These are phyloP conservation scores for Oryza officinalis DNA, from an alignment of 176 grass and related monocot genomes.

Conservation along the genomic window DNA sequence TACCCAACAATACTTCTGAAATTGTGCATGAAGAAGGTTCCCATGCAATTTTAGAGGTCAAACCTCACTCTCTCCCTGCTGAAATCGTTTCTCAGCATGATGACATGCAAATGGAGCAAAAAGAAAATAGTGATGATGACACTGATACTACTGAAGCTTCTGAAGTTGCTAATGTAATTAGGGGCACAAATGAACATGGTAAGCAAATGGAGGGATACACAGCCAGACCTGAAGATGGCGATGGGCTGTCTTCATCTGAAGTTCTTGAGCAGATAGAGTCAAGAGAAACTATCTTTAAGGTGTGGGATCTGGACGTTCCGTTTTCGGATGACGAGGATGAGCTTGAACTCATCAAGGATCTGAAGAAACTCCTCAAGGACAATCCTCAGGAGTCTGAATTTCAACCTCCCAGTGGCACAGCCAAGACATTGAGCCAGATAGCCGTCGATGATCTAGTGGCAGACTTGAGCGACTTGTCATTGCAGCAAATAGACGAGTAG, in stretches of 20 bases:
- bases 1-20: constrained; percentile 15
- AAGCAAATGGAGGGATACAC: constrained; percentile 28
- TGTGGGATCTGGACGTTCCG: constrained; percentile 63
- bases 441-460: constrained; percentile 61
- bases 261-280: constrained; percentile 44
- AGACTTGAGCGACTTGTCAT: constrained; percentile 59
- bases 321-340: constrained; percentile 55
- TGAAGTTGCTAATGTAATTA: constrained; percentile 26
- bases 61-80: background rate
- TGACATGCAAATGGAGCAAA: constrained; percentile 46
- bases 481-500: constrained; percentile 44
- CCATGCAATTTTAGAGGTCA: constrained; percentile 27
- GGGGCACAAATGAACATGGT: constrained; percentile 38
- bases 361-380: constrained; percentile 56
- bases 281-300: constrained; percentile 63
- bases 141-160: constrained; percentile 31
- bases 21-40: constrained; percentile 5
- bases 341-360: constrained; percentile 67
- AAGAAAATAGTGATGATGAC: constrained; percentile 4
- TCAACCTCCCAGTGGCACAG: constrained; percentile 20
- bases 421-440: constrained; percentile 27
- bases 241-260: constrained; percentile 13
- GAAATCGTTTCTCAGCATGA: constrained; percentile 30
- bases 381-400: background rate
- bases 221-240: constrained; percentile 16